Evolutionary conservation across 1,284 basidiomycete species (phyloP).

Genomic region (Dichomitus squalens): DNA sequence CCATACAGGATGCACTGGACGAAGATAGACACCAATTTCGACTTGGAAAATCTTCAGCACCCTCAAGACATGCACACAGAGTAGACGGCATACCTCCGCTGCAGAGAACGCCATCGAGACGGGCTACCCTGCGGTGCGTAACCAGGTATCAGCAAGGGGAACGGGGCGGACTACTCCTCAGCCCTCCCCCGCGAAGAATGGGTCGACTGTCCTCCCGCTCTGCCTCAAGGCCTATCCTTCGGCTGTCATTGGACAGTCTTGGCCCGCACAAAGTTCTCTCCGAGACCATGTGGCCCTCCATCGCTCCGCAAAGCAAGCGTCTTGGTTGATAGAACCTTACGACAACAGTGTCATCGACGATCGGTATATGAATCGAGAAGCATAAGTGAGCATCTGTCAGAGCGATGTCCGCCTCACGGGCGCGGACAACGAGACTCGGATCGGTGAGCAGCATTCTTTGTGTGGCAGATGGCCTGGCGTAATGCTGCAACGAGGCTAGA

Average conservation of each 20-base stretch:
- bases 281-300: neutral
- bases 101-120: conserved; percentile 13
- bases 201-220: neutral
- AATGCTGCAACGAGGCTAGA: too few relatives aligned
- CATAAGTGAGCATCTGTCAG: neutral
- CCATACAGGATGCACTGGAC: conserved; percentile 20
- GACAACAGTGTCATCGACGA: neutral
- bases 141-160: neutral
- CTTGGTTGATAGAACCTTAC: neutral
- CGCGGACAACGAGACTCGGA: too few relatives aligned
- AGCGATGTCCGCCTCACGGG: neutral
- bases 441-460: too few relatives aligned
- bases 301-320: neutral
- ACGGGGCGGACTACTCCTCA: too few relatives aligned
- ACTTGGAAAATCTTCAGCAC: neutral
- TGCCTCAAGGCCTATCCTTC: neutral
- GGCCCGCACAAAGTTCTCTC: neutral
- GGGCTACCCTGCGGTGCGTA: too few relatives aligned
- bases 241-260: neutral
- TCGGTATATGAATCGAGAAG: neutral
- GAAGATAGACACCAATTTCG: conserved; percentile 21
- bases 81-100: conserved; percentile 4
- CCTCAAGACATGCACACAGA: neutral
- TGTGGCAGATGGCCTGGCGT: too few relatives aligned
- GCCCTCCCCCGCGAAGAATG: neutral